Evolutionary conservation across 352 stramenopile genomes (phyloP), one percentile per base, ranked within the genome.

Genomic region (Phytophthora europaea): DNA sequence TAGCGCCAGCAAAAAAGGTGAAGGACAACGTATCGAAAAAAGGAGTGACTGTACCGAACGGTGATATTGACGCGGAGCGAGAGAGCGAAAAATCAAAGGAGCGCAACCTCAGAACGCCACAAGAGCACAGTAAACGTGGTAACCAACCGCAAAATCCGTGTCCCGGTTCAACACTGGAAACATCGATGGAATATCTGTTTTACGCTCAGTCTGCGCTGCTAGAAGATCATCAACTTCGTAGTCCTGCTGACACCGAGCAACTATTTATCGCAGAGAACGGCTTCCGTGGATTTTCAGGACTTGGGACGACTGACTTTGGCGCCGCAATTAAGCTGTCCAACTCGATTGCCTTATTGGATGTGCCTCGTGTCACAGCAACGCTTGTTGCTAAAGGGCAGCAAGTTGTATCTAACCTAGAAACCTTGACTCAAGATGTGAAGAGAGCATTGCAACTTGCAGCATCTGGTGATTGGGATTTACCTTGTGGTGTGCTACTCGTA

Each of bases 21-120:
- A 95, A 95, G 48, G 87, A 90, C 20, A 95, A 95, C 34, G 87
- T 94, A 3, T 94, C 84, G 6, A 95, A 95, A 60, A 91, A 90
- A 53, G 88, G 88, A 1, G 75, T 94, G 6, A 94, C 88, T 1
- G 72, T 94, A 2, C 66, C 75, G 0, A 74, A 72, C 38, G 75
- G 81, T 43, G 81, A 87, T 18, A 12, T 33, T 13, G 67, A 65
- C 56, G 33, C 23, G 26, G 54, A 73, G 10, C 48, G 34, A 52
- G 54, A 61, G 12, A 51, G 13, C 40, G 60, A 72, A 45, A 75
- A 61, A 10, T 16, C 38, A 12, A 45, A 13, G 15, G 59, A 71
- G 10, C 20, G 12, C 3, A 45, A 12, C 52, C 36, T 33, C 31
- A 52, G 13, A 51, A 23, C 26, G 15, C 48, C 66, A 6, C 48